phyloP scores from a whole-genome alignment of 768 basidiomycete genomes.

The Suillus paluster region DNA sequence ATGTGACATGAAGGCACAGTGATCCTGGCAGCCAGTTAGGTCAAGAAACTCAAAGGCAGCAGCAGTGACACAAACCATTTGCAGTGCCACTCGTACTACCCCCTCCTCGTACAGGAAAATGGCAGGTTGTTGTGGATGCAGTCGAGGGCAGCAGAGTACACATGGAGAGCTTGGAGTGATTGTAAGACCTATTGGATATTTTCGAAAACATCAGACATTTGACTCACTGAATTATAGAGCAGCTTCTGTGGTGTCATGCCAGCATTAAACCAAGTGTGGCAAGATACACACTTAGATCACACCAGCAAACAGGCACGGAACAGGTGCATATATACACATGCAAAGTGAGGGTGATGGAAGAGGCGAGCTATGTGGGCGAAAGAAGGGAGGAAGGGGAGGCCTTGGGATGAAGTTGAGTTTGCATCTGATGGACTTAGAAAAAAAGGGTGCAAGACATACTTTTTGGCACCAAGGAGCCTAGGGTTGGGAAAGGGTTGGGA shows the following conservation, averaged over 20 bases:
- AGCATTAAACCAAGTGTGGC: neutral
- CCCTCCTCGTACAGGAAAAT: neutral
- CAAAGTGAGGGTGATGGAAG: neutral
- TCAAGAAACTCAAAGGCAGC: too few relatives aligned
- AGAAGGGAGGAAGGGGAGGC: too few relatives aligned
- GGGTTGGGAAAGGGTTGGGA: too few relatives aligned
- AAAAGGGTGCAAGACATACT: too few relatives aligned
- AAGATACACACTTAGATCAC: neutral
- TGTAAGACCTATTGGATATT: too few relatives aligned
- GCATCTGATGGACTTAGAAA: too few relatives aligned
- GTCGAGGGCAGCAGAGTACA: neutral
- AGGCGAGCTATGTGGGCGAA: neutral
- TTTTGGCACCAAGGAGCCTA: too few relatives aligned
- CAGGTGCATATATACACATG: neutral
- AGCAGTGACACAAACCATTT: too few relatives aligned
- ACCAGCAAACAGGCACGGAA: neutral
- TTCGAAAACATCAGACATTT: neutral
- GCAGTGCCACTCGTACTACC: too few relatives aligned
- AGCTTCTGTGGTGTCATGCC: neutral
- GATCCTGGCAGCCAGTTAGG: too few relatives aligned
- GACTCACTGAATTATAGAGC: neutral
- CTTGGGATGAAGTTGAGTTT: too few relatives aligned
- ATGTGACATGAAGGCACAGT: neutral
- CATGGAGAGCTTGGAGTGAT: neutral
- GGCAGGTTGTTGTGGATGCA: neutral